Percentiles rank a stretch among this genome's conserved stretches.
phyloP scores from a whole-genome alignment of 306 rosid genomes.

The Trichosanthes cucumerina region DNA sequence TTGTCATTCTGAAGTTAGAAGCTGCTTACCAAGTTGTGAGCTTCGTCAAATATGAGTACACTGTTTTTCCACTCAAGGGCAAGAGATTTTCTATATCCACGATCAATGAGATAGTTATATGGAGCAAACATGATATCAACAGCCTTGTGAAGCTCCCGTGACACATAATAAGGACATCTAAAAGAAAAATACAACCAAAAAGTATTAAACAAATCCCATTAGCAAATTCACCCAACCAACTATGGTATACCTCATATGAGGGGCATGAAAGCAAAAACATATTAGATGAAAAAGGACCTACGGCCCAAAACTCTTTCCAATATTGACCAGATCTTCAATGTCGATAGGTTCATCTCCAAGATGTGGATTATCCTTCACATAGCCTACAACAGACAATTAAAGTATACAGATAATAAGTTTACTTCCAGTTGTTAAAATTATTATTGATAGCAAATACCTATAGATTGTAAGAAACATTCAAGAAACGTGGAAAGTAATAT shows the following conservation, averaged over 20 bases:
- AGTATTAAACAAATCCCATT: slow-evolving; percentile 10
- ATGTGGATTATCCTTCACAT: slow-evolving; percentile 54
- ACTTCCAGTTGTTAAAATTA: neutral
- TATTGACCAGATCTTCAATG: slow-evolving; percentile 86
- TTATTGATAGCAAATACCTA: neutral
- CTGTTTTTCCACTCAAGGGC: slow-evolving; percentile 57
- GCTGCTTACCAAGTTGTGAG: slow-evolving; percentile 78
- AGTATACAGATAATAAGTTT: slow-evolving; percentile 18
- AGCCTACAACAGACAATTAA: slow-evolving; percentile 38
- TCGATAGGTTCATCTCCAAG: slow-evolving; percentile 93
- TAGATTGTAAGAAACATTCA: neutral
- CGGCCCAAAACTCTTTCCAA: slow-evolving; percentile 77
- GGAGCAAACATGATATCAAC: slow-evolving; percentile 88
- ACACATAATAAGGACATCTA: slow-evolving; percentile 88
- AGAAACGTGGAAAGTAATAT: neutral
- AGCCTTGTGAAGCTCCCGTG: slow-evolving; percentile 71
- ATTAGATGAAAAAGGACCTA: slow-evolving; percentile 30
- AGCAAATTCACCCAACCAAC: slow-evolving; percentile 19
- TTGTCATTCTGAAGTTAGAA: neutral
- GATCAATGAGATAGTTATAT: slow-evolving; percentile 91
- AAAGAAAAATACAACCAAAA: slow-evolving; percentile 17
- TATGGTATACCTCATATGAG: neutral
- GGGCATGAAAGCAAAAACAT: neutral
- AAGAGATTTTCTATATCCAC: slow-evolving; percentile 41
- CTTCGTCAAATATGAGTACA: slow-evolving; percentile 91